Percentiles rank a stretch among this genome's conserved stretches.
phyloP scores from a whole-genome alignment of 345 rosid genomes.

The Populus deltoides region DNA sequence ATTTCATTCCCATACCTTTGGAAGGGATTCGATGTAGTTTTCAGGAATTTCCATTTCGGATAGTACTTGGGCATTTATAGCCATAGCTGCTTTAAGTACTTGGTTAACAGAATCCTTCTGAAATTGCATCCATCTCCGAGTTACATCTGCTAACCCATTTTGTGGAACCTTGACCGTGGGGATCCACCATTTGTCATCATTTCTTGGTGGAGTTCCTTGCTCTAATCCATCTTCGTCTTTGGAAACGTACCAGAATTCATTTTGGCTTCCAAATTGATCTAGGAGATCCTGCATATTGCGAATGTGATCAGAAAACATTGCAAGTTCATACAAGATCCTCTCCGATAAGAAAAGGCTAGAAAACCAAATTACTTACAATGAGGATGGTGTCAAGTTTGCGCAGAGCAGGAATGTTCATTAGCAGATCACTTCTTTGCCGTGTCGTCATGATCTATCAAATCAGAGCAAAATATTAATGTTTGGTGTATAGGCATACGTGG shows the following conservation, averaged over 20 bases:
- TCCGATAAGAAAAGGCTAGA: background rate
- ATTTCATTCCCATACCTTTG: conserved; percentile 52
- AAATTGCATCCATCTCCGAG: conserved; percentile 59
- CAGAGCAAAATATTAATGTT: background rate
- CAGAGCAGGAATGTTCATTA: conserved; percentile 79
- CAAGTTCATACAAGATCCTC: background rate
- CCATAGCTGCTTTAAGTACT: conserved; percentile 93
- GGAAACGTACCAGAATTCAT: conserved; percentile 84
- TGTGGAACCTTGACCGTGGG: conserved; percentile 78
- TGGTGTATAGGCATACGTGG: background rate
- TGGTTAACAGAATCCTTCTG: conserved; percentile 98
- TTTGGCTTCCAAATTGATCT: conserved; percentile 63
- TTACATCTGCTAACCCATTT: conserved; percentile 59
- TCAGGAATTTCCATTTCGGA: conserved; percentile 89
- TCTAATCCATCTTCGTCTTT: conserved; percentile 54
- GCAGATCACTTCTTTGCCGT: conserved; percentile 77
- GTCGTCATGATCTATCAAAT: conserved; percentile 76
- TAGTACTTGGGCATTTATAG: conserved; percentile 88
- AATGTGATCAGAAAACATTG: conserved; percentile 2
- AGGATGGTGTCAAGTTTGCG: conserved; percentile 88
- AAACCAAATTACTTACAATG: conserved; percentile 44
- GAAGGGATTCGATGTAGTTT: conserved; percentile 85
- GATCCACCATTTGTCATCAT: conserved; percentile 91
- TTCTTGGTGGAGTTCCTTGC: conserved; percentile 44
- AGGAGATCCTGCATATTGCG: conserved; percentile 50